Base-by-base conservation (phyloP, 345 rosid species). In the Gossypium rotundifolium region DNA sequence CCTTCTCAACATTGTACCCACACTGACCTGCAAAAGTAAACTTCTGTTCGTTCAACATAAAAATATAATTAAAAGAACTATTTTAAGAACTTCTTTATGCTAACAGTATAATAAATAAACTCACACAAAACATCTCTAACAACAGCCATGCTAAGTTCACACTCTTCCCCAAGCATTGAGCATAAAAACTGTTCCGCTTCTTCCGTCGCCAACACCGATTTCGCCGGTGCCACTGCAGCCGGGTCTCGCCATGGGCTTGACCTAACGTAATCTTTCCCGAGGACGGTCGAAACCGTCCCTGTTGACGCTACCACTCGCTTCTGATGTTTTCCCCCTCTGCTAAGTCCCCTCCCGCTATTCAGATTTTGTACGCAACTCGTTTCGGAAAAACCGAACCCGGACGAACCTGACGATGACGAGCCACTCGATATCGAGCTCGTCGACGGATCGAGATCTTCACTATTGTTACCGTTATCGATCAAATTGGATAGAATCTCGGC, bases 121-220 rank as follows among this genome's bases (percentile, higher is more conserved):
- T 89, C 79, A 94, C 98, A 82, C 5, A 89, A 80, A 51, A 92
- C 91, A 79, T 92, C 98, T 86, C 87, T 83, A 69, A 94, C 87
- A 79, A 92, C 89, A 65, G 85, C 97, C 83, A 91, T 74, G 77
- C 87, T 85, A 63, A 94, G 88, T 65, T 91, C 87, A 20, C 86
- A 83, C 69, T 92, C 92, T 17, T 87, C 87, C 8, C 91, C 94
- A 13, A 94, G 97, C 95, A 94, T 88, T 8, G 92, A 88, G 77
- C 51, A 86, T 42, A 94, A 67, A 18, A 92, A 89, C 78, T 86
- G 97, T 79, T 87, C 97, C 22, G 83, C 83, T 61, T 84, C 88
- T 82, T 90, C 92, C 74, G 68, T 83, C 51, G 62, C 85, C 11
- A 79, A 67, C 74, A 46, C 83, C 25, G 63, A 77, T 59, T 62